phyloP scores from a whole-genome alignment of 2,329 filamentous ascomycete genomes.

The Aspergillus sp. region DNA sequence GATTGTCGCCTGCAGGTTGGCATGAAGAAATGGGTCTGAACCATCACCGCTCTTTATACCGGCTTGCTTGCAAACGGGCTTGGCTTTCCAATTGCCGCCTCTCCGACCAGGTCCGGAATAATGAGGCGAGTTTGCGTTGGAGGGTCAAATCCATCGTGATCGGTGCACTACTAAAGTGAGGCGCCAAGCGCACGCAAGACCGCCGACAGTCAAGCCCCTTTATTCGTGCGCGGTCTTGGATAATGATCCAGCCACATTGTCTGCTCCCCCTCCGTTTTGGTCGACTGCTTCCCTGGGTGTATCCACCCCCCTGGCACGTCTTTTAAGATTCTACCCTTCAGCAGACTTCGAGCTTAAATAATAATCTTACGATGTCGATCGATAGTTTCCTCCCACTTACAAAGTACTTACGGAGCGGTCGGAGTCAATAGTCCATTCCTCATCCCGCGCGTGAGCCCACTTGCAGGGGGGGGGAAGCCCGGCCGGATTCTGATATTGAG shows the following conservation, averaged over 20 bases:
- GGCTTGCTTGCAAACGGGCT: conserved; percentile 12
- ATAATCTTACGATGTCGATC: conserved; percentile 4
- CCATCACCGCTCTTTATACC: conserved; percentile 18
- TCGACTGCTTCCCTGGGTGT: neutral
- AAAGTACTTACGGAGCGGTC: neutral
- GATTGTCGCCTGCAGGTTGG: neutral
- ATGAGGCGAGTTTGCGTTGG: conserved; percentile 25
- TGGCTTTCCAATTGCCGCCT: conserved; percentile 15
- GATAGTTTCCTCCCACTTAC: neutral
- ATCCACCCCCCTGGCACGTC: neutral
- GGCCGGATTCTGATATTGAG: conserved; percentile 1
- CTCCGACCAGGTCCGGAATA: conserved; percentile 17
- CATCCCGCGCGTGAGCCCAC: conserved; percentile 4
- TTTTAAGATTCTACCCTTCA: neutral
- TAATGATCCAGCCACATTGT: conserved; percentile 13
- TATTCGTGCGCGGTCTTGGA: conserved; percentile 12
- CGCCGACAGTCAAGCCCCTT: conserved; percentile 13
- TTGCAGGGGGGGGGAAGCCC: neutral
- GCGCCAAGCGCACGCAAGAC: conserved; percentile 20
- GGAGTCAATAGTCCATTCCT: neutral
- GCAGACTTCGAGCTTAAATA: conserved; percentile 13
- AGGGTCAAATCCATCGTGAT: conserved; percentile 16
- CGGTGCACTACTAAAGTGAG: conserved; percentile 24
- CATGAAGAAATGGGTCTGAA: conserved; percentile 4
- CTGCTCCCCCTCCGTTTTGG: neutral